These are phyloP conservation scores for Pythium oligandrum DNA, from an alignment of 352 stramenopile species.

Conservation along the genomic window DNA sequence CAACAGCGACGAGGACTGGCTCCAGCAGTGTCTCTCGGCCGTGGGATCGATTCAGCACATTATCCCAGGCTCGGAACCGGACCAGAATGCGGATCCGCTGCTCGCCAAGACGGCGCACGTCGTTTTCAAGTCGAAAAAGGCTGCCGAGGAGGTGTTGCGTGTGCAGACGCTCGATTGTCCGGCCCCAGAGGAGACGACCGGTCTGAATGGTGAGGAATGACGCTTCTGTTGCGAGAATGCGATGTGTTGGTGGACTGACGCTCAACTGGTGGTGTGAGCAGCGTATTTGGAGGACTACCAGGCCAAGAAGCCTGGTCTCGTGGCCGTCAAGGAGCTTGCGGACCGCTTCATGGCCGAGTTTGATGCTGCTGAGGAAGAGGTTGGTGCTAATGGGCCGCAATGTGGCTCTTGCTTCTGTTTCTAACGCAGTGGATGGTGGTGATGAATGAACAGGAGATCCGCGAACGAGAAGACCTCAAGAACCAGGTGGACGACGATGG, in stretches of 20 bases:
- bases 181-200: conserved; percentile 14
- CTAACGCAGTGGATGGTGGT: neutral
- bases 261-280: neutral
- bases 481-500: conserved; percentile 77
- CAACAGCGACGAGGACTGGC: conserved; percentile 41
- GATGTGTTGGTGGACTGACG: neutral
- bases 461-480: conserved; percentile 68
- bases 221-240: neutral
- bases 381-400: conserved; percentile 5
- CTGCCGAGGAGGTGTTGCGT: conserved; percentile 51
- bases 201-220: conserved; percentile 25
- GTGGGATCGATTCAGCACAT: conserved; percentile 66
- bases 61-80: conserved; percentile 14
- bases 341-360: conserved; percentile 79
- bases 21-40: conserved; percentile 41
- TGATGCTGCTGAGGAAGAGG: conserved; percentile 61
- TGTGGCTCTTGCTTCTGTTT: neutral
- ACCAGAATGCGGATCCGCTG: conserved; percentile 18
- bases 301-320: conserved; percentile 57
- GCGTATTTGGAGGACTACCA: conserved; percentile 62
- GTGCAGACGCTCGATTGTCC: conserved; percentile 33
- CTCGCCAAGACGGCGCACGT: conserved; percentile 48
- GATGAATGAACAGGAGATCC: conserved; percentile 29
- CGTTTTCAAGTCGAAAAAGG: conserved; percentile 66
- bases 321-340: conserved; percentile 55